A percentile compares a stretch with the other conserved stretches of the same genome.
phyloP scores from a whole-genome alignment of 1,139 yeast species.

The Saccharomyces hybrid region DNA sequence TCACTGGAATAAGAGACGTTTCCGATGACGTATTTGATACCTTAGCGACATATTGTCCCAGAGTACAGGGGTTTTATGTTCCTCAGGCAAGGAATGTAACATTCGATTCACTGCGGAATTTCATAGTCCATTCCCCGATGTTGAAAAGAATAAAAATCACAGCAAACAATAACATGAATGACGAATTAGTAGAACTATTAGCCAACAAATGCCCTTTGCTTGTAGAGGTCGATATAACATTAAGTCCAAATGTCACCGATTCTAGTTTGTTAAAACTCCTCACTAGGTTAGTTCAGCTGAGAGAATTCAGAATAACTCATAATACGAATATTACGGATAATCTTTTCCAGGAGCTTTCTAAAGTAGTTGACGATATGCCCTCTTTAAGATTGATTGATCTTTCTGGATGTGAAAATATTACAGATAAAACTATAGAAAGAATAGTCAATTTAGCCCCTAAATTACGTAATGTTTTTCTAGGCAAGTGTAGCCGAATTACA shows the following conservation, averaged over 20 bases:
- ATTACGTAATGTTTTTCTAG: conserved; percentile 76
- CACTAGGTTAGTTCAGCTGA: conserved; percentile 54
- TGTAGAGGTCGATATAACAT: conserved; percentile 86
- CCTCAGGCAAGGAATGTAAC: conserved; percentile 72
- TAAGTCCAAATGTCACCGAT: conserved; percentile 71
- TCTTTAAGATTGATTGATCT: conserved; percentile 73
- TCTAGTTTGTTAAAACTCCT: conserved; percentile 54
- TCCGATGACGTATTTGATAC: conserved; percentile 62
- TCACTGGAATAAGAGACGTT: conserved; percentile 71
- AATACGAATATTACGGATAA: conserved; percentile 63
- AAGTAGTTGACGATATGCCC: conserved; percentile 34
- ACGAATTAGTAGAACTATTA: conserved; percentile 56
- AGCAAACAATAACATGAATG: conserved; percentile 61
- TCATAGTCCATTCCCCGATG: conserved; percentile 61
- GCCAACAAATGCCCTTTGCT: conserved; percentile 66
- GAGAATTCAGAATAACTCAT: conserved; percentile 78
- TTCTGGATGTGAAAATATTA: conserved; percentile 74
- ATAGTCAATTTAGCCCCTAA: conserved; percentile 76
- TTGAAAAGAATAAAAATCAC: conserved; percentile 78
- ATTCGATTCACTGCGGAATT: conserved; percentile 53
- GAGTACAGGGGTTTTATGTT: conserved; percentile 85
- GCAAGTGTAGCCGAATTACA: conserved; percentile 83
- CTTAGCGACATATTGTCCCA: conserved; percentile 63
- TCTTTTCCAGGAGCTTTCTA: conserved; percentile 29
- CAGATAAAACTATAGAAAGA: conserved; percentile 71